phyloP scores from a whole-genome alignment of 2,329 filamentous ascomycete genomes.

The Trichoderma cornu-damae region DNA sequence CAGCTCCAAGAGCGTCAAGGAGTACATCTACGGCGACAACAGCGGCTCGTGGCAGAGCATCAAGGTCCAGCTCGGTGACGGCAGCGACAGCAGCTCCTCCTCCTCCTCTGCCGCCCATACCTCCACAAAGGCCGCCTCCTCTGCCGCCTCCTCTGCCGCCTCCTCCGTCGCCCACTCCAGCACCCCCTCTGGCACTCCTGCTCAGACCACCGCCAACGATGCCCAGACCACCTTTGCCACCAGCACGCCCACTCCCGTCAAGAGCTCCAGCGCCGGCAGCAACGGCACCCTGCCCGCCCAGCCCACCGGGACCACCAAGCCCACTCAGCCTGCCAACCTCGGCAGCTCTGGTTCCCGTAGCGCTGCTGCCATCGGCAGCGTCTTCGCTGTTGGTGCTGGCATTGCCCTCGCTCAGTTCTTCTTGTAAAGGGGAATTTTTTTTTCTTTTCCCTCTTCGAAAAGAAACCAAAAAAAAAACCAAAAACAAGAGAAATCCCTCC shows the following conservation, averaged over 20 bases:
- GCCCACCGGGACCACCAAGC: conserved; percentile 15
- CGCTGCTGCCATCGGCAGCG: conserved; percentile 25
- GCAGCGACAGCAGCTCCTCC: conserved; percentile 20
- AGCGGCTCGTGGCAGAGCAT: conserved; percentile 49
- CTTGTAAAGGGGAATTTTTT: conserved; percentile 26
- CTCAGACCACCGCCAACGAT: conserved; percentile 14
- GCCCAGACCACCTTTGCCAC: conserved; percentile 22
- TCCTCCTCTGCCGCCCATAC: conserved; percentile 12
- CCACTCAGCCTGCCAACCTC: conserved; percentile 24
- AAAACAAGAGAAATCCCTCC: no score
- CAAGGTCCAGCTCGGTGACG: conserved; percentile 41
- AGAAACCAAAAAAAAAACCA: no score
- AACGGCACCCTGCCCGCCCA: conserved; percentile 19
- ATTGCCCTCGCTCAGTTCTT: conserved; percentile 31
- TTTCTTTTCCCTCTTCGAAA: neutral
- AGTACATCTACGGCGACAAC: conserved; percentile 50
- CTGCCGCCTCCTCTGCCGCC: conserved; percentile 12
- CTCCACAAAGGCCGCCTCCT: conserved; percentile 22
- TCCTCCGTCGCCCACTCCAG: neutral
- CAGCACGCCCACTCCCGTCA: conserved; percentile 22
- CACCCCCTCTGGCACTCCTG: conserved; percentile 15
- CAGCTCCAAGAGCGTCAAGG: conserved; percentile 37
- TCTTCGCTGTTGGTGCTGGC: conserved; percentile 28
- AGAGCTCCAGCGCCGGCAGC: conserved; percentile 19
- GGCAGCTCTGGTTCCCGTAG: conserved; percentile 27